phyloP scores from a whole-genome alignment of 495 filamentous ascomycete species.

The Penicillium desertorum region DNA sequence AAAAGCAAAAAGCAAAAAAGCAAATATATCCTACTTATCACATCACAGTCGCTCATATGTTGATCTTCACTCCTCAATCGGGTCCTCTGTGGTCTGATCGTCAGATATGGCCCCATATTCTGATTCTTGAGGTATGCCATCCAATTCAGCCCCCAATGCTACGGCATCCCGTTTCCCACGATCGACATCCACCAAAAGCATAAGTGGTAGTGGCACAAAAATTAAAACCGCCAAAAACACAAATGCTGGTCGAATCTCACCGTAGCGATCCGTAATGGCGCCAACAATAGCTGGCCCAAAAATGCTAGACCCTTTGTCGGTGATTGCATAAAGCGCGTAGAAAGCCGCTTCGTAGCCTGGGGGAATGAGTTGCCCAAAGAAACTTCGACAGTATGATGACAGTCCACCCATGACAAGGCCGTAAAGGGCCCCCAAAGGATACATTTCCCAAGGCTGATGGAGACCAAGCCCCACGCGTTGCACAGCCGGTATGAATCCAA shows the following conservation, averaged over 20 bases:
- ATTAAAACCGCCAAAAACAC: constrained; percentile 86
- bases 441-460: constrained; percentile 96
- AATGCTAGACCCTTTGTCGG: constrained; percentile 92
- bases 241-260: constrained; percentile 90
- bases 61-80: not conserved
- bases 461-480: constrained; percentile 75
- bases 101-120: constrained; percentile 30
- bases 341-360: constrained; percentile 94
- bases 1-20: not conserved
- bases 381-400: constrained; percentile 88
- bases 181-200: constrained; percentile 85
- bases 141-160: constrained; percentile 66
- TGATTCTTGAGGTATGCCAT: constrained; percentile 29
- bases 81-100: not conserved
- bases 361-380: constrained; percentile 90
- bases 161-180: constrained; percentile 77
- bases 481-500: constrained; percentile 86
- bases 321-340: constrained; percentile 95
- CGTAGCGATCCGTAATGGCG: constrained; percentile 82
- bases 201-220: constrained; percentile 76
- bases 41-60: not conserved
- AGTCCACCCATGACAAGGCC: constrained; percentile 91
- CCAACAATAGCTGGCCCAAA: constrained; percentile 96
- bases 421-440: constrained; percentile 84
- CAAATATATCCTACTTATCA: not conserved